Conservation (phyloP, 148 eudicot species). For the Vaccinium darrowii region DNA sequence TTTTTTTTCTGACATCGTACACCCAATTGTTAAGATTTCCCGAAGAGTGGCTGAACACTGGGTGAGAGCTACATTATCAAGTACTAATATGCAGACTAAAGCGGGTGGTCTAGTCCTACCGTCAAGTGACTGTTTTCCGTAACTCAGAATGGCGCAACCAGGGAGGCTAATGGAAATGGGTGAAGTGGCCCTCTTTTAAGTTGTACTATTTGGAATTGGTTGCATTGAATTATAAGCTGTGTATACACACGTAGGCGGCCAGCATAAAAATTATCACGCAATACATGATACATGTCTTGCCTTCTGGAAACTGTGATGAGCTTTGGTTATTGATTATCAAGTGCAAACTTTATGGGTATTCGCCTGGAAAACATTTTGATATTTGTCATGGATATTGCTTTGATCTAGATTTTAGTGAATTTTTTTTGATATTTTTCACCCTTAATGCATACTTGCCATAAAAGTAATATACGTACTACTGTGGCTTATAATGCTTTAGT, state of each 20-base stretch:
- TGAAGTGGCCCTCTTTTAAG: neutral
- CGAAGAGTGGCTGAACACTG: conserved; percentile 3
- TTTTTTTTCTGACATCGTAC: neutral
- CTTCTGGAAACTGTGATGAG: neutral
- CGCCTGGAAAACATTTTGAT: neutral
- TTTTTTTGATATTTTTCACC: no score
- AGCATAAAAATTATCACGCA: no score
- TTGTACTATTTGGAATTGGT: neutral
- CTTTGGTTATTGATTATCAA: neutral
- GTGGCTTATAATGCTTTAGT: no score
- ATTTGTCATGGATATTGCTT: neutral
- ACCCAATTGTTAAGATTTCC: neutral
- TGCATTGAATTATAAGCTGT: neutral
- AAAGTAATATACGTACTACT: no score
- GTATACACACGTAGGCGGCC: neutral
- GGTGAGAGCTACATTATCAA: neutral
- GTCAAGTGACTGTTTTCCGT: neutral
- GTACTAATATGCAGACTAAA: neutral
- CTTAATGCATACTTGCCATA: no score
- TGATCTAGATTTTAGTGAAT: neutral
- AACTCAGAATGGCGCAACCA: neutral
- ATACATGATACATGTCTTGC: neutral
- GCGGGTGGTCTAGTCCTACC: neutral
- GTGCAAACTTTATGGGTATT: neutral
- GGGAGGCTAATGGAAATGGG: neutral